Evolutionary conservation across 2,329 filamentous ascomycete genomes (phyloP), one percentile per base, ranked within the genome.

Genomic region (Raffaelea deltoideospora): DNA sequence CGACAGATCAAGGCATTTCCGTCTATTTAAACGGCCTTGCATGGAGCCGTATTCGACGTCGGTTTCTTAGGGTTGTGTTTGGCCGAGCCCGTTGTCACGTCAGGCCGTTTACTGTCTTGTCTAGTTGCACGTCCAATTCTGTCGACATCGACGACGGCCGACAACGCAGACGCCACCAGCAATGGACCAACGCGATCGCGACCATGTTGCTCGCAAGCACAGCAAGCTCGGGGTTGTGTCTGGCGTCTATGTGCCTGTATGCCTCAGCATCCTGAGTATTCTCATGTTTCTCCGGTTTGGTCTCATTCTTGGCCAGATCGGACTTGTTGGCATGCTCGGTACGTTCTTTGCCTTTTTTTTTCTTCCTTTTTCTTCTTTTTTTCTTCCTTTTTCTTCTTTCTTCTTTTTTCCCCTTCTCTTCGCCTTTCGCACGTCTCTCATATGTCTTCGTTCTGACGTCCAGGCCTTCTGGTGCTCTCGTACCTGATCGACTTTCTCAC

Each of bases 281-380:
- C 69, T 93, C 43, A 92, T 93, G 83, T 93, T 93, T 58, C 64
- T 93, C 48, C 74, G 85, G 18, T 93, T 93, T 54, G 84, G 85
- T 18, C 76, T 85, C 48, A 82, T 93, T 39, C 64, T 92, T 18
- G 85, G 84, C 9, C 79, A 88, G 51, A 70, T 79, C 43, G 85
- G 85, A 18, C 63, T 92, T 31, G 45, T 88, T 31, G 85, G 83
- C 34, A 90, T 86, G 55, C 62, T 92, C 52, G 79, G 81, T 82
- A 61, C 54, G 64, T 52, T 21, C 9, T 29, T n/a, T 14, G 13
- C 19, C 18, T 13, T 35, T 3, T 11, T 17, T 28, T n/a, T 3
- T 31, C 13, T 37, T 15, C 26, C 4, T 10, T 19, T 17, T 14
- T 15, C 20, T 15, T 4, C 19, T 19, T 14, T 24, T 7, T 10